phyloP scores from a whole-genome alignment of 129 eudicot genomes.

The Artemisia tridentata region DNA sequence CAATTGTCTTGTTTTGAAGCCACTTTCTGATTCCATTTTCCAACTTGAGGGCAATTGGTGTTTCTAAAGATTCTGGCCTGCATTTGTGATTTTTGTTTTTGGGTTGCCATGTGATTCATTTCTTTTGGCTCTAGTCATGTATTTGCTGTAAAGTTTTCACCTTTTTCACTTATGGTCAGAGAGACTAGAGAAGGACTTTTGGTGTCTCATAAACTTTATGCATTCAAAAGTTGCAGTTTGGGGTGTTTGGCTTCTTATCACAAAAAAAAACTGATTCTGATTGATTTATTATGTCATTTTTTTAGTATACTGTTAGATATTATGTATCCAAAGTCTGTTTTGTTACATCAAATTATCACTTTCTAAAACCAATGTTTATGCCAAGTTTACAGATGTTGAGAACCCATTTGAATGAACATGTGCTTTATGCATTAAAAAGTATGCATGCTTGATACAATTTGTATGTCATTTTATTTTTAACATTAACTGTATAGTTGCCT shows the following conservation, averaged over 20 bases:
- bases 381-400: background rate
- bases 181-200: constrained; percentile 17
- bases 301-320: background rate
- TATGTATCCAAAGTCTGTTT: no score
- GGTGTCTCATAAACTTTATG: constrained; percentile 23
- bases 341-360: no score
- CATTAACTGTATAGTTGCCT: background rate
- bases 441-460: background rate
- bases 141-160: constrained; percentile 36
- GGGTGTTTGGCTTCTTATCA: no score
- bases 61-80: constrained; percentile 5
- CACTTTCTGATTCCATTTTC: constrained; percentile 26
- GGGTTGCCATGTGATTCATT: constrained; percentile 33
- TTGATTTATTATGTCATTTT: background rate
- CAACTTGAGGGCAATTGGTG: constrained; percentile 28
- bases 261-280: background rate
- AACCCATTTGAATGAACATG: background rate
- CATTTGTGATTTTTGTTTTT: constrained; percentile 20
- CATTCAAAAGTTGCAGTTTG: background rate
- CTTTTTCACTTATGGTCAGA: constrained; percentile 13
- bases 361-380: no score
- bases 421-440: background rate
- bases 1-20: constrained; percentile 12
- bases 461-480: background rate
- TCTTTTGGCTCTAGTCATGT: constrained; percentile 22